Percentiles rank a stretch among this genome's conserved stretches.
Conservation (phyloP, 2,329 filamentous ascomycete genomes). For the Biscogniauxia mediterranea region DNA sequence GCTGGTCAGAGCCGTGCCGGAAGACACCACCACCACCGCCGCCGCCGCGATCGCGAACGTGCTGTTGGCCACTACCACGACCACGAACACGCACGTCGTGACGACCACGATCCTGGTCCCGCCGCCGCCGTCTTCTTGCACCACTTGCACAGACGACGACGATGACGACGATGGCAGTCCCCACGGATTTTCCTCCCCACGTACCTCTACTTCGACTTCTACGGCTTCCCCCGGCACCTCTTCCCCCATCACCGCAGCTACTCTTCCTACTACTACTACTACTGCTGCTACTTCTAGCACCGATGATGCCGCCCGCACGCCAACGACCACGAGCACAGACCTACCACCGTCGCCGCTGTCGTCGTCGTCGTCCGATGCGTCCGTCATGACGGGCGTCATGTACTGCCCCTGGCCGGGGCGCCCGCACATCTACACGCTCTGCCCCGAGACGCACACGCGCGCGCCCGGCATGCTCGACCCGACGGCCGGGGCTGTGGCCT, state of each 20-base stretch:
- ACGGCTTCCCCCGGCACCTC: constrained; percentile 6
- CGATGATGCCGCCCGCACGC: too few species aligned
- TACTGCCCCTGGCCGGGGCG: constrained; percentile 22
- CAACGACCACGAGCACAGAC: too few species aligned
- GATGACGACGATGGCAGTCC: not conserved
- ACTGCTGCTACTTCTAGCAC: not conserved
- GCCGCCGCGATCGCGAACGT: too few species aligned
- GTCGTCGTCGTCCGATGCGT: not conserved
- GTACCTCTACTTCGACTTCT: constrained; percentile 3
- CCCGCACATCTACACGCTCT: constrained; percentile 19
- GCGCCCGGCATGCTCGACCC: constrained; percentile 11
- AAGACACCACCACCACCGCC: too few species aligned
- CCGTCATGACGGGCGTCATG: constrained; percentile 16
- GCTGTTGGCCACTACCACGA: not conserved
- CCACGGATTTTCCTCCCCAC: not conserved
- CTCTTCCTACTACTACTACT: not conserved
- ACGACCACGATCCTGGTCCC: not conserved
- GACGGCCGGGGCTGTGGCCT: constrained; percentile 3
- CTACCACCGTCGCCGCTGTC: not conserved
- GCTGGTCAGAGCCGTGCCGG: too few species aligned
- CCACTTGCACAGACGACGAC: not conserved
- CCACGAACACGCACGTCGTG: not conserved
- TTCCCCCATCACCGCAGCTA: not conserved
- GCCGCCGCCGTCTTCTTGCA: not conserved
- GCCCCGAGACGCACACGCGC: constrained; percentile 1